These are phyloP conservation scores for Fragaria nilgerrensis DNA, from an alignment of 306 rosid genomes.

Conservation along the genomic window DNA sequence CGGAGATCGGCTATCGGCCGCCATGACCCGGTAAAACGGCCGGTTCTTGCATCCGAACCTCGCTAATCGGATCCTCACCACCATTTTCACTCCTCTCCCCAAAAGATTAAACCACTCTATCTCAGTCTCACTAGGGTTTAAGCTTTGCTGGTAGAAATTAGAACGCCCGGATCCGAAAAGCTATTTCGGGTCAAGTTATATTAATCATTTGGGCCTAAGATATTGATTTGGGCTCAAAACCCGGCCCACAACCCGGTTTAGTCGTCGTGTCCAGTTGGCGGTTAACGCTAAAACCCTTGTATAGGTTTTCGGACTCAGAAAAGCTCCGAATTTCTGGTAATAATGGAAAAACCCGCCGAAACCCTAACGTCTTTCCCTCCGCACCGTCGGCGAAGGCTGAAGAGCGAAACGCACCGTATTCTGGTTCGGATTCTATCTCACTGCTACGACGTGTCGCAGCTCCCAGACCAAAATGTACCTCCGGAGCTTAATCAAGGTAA, in stretches of 20 bases:
- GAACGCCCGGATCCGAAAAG: background rate
- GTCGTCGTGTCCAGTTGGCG: background rate
- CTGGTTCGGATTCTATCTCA: constrained; percentile 51
- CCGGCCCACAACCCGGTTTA: constrained; percentile 2
- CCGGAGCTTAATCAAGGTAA: background rate
- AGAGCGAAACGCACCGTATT: constrained; percentile 48
- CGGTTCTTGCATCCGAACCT: constrained; percentile 84
- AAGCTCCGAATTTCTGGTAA: background rate
- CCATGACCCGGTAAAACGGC: constrained; percentile 89
- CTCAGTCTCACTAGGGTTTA: constrained; percentile 11
- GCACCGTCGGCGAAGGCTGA: constrained; percentile 46
- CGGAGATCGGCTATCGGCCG: constrained; percentile 88
- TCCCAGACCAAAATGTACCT: constrained; percentile 4
- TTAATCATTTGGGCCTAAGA: background rate
- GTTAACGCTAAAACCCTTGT: background rate
- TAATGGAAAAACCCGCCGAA: constrained; percentile 38
- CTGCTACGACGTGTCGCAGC: constrained; percentile 29
- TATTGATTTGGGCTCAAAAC: background rate
- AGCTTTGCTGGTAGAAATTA: background rate
- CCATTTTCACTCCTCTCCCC: constrained; percentile 40
- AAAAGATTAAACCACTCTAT: background rate
- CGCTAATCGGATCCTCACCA: constrained; percentile 78
- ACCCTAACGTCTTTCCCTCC: constrained; percentile 31
- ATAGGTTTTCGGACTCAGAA: background rate
- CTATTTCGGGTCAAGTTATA: background rate